phyloP scores from a whole-genome alignment of 805 yeast genomes.

The Saccharomycopsis sp. region DNA sequence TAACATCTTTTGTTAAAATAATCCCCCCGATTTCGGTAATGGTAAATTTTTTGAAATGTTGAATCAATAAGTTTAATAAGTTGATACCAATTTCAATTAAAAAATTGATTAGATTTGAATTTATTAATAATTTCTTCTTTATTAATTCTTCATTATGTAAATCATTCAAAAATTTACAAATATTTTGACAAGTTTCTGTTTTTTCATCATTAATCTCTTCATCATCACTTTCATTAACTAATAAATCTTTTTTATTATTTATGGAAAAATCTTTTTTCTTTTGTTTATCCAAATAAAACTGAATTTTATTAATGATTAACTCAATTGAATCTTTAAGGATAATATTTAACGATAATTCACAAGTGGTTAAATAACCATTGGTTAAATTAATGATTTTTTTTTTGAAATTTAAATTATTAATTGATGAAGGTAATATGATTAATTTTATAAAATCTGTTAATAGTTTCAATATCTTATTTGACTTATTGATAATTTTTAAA shows the following conservation, averaged over 20 bases:
- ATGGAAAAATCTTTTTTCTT: conserved; percentile 60
- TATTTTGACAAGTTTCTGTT: conserved; percentile 59
- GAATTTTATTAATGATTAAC: conserved; percentile 40
- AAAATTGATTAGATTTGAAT: conserved; percentile 38
- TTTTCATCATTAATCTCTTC: conserved; percentile 34
- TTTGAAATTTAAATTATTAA: conserved; percentile 44
- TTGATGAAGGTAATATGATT: conserved; percentile 65
- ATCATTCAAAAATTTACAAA: conserved; percentile 41
- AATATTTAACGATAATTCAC: conserved; percentile 57
- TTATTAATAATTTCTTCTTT: conserved; percentile 5
- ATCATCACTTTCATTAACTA: background rate
- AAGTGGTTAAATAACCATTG: conserved; percentile 46
- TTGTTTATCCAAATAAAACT: conserved; percentile 48
- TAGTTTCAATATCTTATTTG: conserved; percentile 52
- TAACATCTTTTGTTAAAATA: conserved; percentile 71
- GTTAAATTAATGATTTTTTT: conserved; percentile 50
- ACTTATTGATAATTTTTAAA: conserved; percentile 38
- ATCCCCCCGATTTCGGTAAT: conserved; percentile 79
- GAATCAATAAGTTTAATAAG: conserved; percentile 47
- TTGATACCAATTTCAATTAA: conserved; percentile 47
- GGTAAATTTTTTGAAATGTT: conserved; percentile 64
- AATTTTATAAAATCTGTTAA: conserved; percentile 66
- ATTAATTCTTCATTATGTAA: conserved; percentile 23
- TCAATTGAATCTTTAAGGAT: conserved; percentile 51
- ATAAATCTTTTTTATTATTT: conserved; percentile 18